phyloP scores from a whole-genome alignment of 169 alveolate genomes.

The Amoebophrya sp. region DNA sequence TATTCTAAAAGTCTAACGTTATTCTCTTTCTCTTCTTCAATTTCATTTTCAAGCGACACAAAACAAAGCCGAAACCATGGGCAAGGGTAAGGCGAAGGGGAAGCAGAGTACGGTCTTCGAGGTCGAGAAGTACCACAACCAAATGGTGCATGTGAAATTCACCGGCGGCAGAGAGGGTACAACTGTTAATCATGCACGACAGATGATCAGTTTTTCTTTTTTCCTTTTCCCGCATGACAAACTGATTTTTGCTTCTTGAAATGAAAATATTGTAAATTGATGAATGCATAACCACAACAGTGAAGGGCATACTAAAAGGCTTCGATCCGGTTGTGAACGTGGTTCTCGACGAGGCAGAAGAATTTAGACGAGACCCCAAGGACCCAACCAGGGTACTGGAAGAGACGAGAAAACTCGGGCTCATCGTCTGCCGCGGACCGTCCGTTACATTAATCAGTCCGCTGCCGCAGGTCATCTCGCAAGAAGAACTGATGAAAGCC shows the following conservation, averaged over 20 bases:
- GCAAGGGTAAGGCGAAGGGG: not conserved
- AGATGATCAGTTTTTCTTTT: too few relatives aligned
- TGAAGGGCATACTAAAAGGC: not conserved
- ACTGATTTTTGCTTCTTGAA: too few relatives aligned
- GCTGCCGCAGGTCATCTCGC: not conserved
- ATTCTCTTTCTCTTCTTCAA: not conserved
- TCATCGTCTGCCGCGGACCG: not conserved
- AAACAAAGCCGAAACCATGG: not conserved
- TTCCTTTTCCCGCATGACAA: too few relatives aligned
- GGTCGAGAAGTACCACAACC: conserved; percentile 21
- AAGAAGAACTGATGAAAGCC: too few relatives aligned
- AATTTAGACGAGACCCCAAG: not conserved
- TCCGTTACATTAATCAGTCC: not conserved
- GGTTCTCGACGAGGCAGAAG: not conserved
- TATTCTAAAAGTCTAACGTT: too few relatives aligned
- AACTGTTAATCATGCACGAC: too few relatives aligned
- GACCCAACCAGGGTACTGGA: not conserved
- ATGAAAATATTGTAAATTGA: too few relatives aligned
- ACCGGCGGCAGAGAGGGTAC: conserved; percentile 17
- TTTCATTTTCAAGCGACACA: not conserved
- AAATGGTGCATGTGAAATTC: not conserved
- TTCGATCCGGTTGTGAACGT: conserved; percentile 20
- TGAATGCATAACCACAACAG: too few relatives aligned
- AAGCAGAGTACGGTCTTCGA: not conserved
- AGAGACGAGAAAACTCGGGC: not conserved